Evolutionary conservation across 192 early-diverging fungal species (phyloP), one percentile per base, ranked within the genome.

Genomic region (Coemansia sp.): DNA sequence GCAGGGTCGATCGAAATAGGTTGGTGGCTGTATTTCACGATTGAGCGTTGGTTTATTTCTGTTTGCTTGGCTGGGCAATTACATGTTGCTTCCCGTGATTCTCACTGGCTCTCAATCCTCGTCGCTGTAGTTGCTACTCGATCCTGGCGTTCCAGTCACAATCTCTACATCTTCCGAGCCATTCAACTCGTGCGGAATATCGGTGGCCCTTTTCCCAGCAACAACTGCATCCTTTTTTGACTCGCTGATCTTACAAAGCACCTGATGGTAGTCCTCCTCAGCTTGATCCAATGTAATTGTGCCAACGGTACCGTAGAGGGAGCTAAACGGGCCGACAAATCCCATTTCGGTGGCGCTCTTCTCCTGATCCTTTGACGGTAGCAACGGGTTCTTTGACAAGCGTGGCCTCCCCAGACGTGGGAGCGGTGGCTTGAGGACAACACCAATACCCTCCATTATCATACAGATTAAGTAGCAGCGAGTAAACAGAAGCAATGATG

Each of bases 201-300:
- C 70, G 4, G 70, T 64, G 9, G 44, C 52, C 60, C 63, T 72
- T 34, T 63, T 62, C 12, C 78, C 78, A 23, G 64, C 43, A 20
- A 81, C 57, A 4, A 72, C 30, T 1, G 60, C 26, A 36, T 81
- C 56, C 21, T 58, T 69, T 20, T 66, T 68, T 16, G 55, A 45
- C 46, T 76, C 63, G 30, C 73, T 69, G 18, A 81, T 72, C n/a
- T 64, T 52, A 15, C 51, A 51, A 15, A 81, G 62, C n/a, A 70
- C 78, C 15, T 69, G 59, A 15, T 49, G 66, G 18, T 75, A 81
- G 60, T 81, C 78, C 8, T 72, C 78, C 23, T 72, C 73, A 0
- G 78, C 78, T n/a, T 75, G 73, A 12, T 81, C 78, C 39, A 81
- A 52, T 8, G 78, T 65, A 20, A 75, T 72, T 9, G 78, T 76